These are phyloP conservation scores for Lavandula angustifolia DNA, from an alignment of 257 asterid genomes.

Conservation along the genomic window DNA sequence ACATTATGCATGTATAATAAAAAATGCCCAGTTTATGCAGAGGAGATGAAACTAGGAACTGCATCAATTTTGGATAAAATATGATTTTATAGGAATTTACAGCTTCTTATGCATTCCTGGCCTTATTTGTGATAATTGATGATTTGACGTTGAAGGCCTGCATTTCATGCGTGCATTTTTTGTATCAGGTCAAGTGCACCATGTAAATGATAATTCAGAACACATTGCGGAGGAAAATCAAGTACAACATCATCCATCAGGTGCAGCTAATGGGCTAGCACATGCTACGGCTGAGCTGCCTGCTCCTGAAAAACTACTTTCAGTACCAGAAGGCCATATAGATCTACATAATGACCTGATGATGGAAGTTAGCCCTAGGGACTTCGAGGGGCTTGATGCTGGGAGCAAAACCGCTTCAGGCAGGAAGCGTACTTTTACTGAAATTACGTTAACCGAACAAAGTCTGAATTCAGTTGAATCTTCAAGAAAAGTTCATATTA, in stretches of 20 bases:
- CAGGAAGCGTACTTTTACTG: conserved; percentile 79
- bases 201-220: conserved; percentile 38
- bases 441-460: conserved; percentile 85
- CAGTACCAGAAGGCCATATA: conserved; percentile 52
- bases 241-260: conserved; percentile 38
- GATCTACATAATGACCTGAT: conserved; percentile 46
- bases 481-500: conserved; percentile 58
- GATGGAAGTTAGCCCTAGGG: conserved; percentile 57
- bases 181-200: conserved; percentile 47
- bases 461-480: conserved; percentile 76
- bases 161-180: conserved; percentile 37
- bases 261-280: conserved; percentile 14
- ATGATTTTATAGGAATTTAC: conserved; percentile 8
- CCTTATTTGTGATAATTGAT: conserved; percentile 8
- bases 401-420: conserved; percentile 71
- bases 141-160: conserved; percentile 25
- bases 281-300: conserved; percentile 45
- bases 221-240: conserved; percentile 42
- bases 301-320: conserved; percentile 75
- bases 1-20: not conserved
- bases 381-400: conserved; percentile 45
- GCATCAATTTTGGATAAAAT: not conserved
- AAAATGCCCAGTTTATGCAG: not conserved
- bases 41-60: conserved; percentile 4
- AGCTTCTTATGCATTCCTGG: not conserved